phyloP scores from a whole-genome alignment of 2,329 filamentous ascomycete species.

The Piedraia hortae region DNA sequence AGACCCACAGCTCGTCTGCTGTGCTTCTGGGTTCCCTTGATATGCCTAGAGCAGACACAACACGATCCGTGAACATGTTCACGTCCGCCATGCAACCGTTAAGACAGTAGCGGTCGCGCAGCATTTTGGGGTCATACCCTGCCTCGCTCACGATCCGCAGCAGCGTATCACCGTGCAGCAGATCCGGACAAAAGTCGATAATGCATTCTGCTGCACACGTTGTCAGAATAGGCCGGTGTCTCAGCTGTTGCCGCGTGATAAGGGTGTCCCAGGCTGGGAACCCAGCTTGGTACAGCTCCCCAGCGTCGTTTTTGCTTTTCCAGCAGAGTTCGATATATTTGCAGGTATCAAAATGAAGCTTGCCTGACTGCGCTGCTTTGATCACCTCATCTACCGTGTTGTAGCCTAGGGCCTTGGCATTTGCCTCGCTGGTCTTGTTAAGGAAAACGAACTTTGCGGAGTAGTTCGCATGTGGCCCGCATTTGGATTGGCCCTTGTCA shows the following conservation, averaged over 20 bases:
- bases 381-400: conserved; percentile 8
- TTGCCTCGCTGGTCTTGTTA: conserved; percentile 2
- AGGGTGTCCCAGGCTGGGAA: conserved; percentile 12
- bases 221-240: conserved; percentile 7
- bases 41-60: conserved; percentile 11
- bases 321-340: conserved; percentile 10
- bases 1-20: no score
- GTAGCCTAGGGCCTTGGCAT: conserved; percentile 2
- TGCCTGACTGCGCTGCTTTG: conserved; percentile 7
- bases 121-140: conserved; percentile 10
- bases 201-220: conserved; percentile 11
- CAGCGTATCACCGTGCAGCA: conserved; percentile 12
- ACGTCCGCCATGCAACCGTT: conserved; percentile 13
- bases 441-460: conserved; percentile 10
- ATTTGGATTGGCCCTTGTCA: no score
- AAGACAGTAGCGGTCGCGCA: conserved; percentile 11
- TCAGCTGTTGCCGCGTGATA: conserved; percentile 10
- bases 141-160: conserved; percentile 11
- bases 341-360: conserved; percentile 6
- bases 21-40: conserved; percentile 1
- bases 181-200: conserved; percentile 13
- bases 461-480: conserved; percentile 2
- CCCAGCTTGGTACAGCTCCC: conserved; percentile 8
- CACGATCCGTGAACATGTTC: conserved; percentile 13
- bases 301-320: conserved; percentile 12